These are phyloP conservation scores for Fusarium fujikuroi DNA, from an alignment of 2,329 filamentous ascomycete genomes.

Conservation along the genomic window DNA sequence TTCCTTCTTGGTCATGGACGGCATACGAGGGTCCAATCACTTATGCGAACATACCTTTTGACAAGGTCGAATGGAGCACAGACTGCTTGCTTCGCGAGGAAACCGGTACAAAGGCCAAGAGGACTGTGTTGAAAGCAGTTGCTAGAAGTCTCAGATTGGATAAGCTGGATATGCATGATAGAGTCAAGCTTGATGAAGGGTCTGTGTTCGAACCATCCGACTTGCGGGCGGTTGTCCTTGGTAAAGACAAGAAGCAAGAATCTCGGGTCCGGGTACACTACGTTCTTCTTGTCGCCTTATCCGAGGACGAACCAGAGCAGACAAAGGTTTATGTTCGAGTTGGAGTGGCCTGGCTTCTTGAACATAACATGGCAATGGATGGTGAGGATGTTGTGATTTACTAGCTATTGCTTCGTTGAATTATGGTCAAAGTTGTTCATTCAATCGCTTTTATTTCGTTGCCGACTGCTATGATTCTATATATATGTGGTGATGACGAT, in stretches of 20 bases:
- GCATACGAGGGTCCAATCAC: neutral
- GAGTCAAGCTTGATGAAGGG: neutral
- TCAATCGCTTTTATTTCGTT: neutral
- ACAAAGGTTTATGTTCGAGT: neutral
- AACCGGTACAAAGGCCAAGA: neutral
- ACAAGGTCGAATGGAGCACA: neutral
- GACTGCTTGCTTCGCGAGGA: neutral
- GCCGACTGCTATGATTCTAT: neutral
- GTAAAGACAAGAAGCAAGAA: neutral
- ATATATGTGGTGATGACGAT: no score
- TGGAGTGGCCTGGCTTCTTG: neutral
- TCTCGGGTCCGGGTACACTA: neutral
- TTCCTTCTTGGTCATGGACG: slow-evolving; percentile 8
- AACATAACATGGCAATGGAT: neutral
- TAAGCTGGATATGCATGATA: neutral
- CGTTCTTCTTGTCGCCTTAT: neutral
- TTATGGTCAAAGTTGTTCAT: no score
- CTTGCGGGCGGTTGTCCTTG: neutral
- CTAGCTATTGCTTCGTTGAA: neutral
- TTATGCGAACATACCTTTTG: neutral
- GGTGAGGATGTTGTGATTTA: neutral
- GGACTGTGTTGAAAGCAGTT: neutral
- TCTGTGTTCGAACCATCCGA: neutral
- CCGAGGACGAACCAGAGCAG: no score
- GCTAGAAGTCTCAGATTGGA: neutral